phyloP scores from a whole-genome alignment of 176 grass and related monocot species.

The Musa troglodytarum region DNA sequence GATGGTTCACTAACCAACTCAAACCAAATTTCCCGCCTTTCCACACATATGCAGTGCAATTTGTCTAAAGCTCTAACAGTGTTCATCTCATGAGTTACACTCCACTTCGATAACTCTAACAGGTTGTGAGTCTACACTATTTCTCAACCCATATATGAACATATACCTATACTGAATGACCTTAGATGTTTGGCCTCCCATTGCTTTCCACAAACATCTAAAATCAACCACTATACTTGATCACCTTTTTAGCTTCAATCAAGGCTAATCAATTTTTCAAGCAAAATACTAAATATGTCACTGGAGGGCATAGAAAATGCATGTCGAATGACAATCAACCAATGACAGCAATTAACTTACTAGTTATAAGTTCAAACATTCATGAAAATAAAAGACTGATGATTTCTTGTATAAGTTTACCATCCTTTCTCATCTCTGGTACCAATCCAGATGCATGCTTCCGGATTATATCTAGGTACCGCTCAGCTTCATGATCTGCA shows the following conservation, averaged over 20 bases:
- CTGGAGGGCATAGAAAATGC: neutral
- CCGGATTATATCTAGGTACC: conserved; percentile 79
- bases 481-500: conserved; percentile 84
- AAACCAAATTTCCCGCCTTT: too few species aligned
- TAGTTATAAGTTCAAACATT: neutral
- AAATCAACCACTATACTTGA: neutral
- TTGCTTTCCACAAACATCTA: neutral
- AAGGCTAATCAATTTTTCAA: neutral
- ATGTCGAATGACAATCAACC: neutral
- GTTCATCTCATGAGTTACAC: too few species aligned
- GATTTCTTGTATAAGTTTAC: conserved; percentile 27
- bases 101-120: too few species aligned
- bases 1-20: too few species aligned
- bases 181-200: neutral
- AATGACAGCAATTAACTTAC: too few species aligned
- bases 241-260: neutral
- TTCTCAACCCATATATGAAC: too few species aligned
- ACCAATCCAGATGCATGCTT: conserved; percentile 89
- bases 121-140: too few species aligned
- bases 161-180: too few species aligned
- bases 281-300: neutral
- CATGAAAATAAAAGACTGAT: neutral
- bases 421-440: conserved; percentile 76
- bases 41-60: too few species aligned
- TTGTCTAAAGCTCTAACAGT: too few species aligned